Conservation (phyloP, 2,329 filamentous ascomycete genomes). For the Phaeophleospora eucalypticola region DNA sequence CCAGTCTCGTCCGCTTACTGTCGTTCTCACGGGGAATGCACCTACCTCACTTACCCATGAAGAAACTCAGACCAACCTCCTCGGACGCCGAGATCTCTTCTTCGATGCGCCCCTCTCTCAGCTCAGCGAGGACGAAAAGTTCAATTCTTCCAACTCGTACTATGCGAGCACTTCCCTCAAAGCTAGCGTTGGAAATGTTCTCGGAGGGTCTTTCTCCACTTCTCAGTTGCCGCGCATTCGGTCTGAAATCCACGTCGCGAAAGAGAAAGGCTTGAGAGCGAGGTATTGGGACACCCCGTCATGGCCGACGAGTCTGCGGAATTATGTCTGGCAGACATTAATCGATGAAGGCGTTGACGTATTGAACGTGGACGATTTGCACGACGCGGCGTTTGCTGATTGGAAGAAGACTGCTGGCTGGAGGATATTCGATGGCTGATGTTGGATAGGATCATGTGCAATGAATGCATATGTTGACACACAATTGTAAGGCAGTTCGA, state of each 20-base stretch:
- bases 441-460: no score
- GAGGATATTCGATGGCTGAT: no score
- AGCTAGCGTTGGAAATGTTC: slow-evolving; percentile 44
- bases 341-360: slow-evolving; percentile 53
- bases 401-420: no score
- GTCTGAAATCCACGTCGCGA: slow-evolving; percentile 49
- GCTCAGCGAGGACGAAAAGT: slow-evolving; percentile 16
- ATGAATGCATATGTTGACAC: no score
- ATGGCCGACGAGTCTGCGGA: slow-evolving; percentile 52
- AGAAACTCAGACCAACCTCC: no score
- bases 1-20: slow-evolving; percentile 57
- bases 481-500: no score
- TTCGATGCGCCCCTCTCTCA: slow-evolving; percentile 59
- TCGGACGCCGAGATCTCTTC: slow-evolving; percentile 52
- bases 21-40: slow-evolving; percentile 64
- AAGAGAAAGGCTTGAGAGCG: slow-evolving; percentile 49
- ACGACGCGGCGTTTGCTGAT: slow-evolving; percentile 42
- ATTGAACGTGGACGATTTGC: slow-evolving; percentile 55
- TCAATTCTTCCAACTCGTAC: slow-evolving; percentile 39
- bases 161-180: slow-evolving; percentile 62
- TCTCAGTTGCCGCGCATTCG: slow-evolving; percentile 45
- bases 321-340: slow-evolving; percentile 53
- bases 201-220: slow-evolving; percentile 44
- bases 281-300: slow-evolving; percentile 54
- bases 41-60: slow-evolving; percentile 53